Base-by-base conservation (phyloP, 1,284 basidiomycete species). In the Leucoagaricus sp. region DNA sequence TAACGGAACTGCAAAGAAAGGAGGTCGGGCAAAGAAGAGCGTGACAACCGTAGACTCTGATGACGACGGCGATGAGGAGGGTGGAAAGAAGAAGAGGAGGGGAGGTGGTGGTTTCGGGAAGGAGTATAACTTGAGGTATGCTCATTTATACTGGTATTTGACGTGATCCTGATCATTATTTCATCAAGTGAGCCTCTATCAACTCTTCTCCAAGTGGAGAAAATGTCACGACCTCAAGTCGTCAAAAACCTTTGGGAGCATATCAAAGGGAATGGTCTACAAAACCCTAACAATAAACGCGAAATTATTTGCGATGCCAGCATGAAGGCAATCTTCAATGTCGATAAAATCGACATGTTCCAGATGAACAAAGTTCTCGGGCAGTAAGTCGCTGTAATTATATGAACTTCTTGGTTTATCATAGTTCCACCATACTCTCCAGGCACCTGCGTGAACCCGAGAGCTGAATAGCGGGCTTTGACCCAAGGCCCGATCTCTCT, bases 201-300 rank as follows among this genome's bases (percentile, higher is more conserved):
- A 5, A 76, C 79, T 28, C 72, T 92, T 31, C 70, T 90, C 21
- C 72, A 78, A 33, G 71, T 75, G 23, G 80, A 83, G 40, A 83
- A 82, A 70, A 76, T 92, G 58, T 90, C 92, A 19, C 86, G 93
- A 26, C 91, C 91, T n/a, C 91, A 93, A 65, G 89, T 93, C 31
- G 93, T 94, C 48, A 95, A 94, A 70, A 84, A 86, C 58, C 73
- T 95, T 3, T 95, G 93, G 93, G 83, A 80, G 10, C 88, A 94
- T 70, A 94, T 95, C 72, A 93, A 91, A 68, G 76, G 68, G 9
- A 82, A 91, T 61, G 76, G 85, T 31, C 75, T 94, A 46, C 93
- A 95, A 72, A 92, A 94, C 67, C 91, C 93, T 3, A 68, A 67
- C 6, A 91, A 94, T 72, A 88, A 80, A 72, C 82, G 83, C 59